Evolutionary conservation across 2,329 filamentous ascomycete genomes (phyloP).

Genomic region (Tolypocladium inflatum): DNA sequence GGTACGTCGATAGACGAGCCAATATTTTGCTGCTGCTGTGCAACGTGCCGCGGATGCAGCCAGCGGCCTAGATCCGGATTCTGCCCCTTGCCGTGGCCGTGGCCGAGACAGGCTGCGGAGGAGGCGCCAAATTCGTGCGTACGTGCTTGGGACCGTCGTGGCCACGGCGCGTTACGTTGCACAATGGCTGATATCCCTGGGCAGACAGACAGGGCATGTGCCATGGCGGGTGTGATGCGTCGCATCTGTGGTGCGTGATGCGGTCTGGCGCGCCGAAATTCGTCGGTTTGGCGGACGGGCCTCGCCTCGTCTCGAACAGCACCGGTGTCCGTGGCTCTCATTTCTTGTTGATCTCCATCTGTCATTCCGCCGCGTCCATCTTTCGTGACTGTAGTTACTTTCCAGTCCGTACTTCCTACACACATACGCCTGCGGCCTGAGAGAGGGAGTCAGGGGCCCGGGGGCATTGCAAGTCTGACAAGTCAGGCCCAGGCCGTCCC

Average conservation of each 20-base stretch:
- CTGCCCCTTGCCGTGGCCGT: not conserved
- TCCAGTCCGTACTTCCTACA: too few relatives aligned
- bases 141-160: not conserved
- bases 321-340: not conserved
- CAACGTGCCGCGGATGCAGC: not conserved
- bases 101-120: not conserved
- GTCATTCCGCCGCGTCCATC: too few relatives aligned
- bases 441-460: too few relatives aligned
- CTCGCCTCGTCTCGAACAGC: not conserved
- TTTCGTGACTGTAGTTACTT: not conserved
- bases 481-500: not conserved
- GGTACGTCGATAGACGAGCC: not conserved
- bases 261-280: not conserved
- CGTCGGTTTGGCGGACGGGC: not conserved
- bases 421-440: not conserved
- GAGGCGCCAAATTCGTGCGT: not conserved
- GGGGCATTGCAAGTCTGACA: not conserved
- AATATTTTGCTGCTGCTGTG: not conserved
- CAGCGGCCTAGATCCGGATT: not conserved
- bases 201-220: not conserved
- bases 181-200: not conserved
- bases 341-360: not conserved
- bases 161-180: not conserved
- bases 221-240: not conserved
- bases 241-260: not conserved